Evolutionary conservation across 345 rosid species (phyloP).

Genomic region (Gossypium herbaceum): DNA sequence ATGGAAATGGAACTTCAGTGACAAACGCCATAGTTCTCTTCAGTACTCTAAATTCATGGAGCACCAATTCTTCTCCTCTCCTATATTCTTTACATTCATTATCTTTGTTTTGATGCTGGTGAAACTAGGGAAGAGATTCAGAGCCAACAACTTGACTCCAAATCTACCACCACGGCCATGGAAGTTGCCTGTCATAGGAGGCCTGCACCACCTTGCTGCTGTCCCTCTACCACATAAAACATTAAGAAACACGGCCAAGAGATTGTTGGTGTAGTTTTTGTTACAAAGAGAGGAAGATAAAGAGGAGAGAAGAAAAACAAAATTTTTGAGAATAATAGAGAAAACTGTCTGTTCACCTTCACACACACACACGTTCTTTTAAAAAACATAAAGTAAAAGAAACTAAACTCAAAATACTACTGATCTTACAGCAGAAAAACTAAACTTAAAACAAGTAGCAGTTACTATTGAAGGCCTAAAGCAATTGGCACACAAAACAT

Average conservation of each 20-base stretch:
- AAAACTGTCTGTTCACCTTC: too few species aligned
- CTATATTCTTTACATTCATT: neutral
- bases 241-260: neutral
- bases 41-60: neutral
- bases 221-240: neutral
- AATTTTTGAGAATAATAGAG: too few species aligned
- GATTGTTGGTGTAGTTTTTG: too few species aligned
- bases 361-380: too few species aligned
- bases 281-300: too few species aligned
- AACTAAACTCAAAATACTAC: too few species aligned
- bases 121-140: constrained; percentile 8
- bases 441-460: too few species aligned
- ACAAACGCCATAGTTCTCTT: neutral
- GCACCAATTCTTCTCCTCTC: neutral
- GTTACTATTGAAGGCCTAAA: too few species aligned
- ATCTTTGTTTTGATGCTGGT: constrained; percentile 3
- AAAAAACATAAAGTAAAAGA: too few species aligned
- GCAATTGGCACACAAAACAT: too few species aligned
- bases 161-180: constrained; percentile 36
- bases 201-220: constrained; percentile 24
- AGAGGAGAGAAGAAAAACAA: too few species aligned
- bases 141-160: neutral
- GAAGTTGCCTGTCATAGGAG: constrained; percentile 26
- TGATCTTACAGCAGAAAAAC: too few species aligned
- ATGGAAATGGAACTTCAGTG: neutral